Conservation (phyloP, 2,329 filamentous ascomycete species). For the Trichoderma breve region DNA sequence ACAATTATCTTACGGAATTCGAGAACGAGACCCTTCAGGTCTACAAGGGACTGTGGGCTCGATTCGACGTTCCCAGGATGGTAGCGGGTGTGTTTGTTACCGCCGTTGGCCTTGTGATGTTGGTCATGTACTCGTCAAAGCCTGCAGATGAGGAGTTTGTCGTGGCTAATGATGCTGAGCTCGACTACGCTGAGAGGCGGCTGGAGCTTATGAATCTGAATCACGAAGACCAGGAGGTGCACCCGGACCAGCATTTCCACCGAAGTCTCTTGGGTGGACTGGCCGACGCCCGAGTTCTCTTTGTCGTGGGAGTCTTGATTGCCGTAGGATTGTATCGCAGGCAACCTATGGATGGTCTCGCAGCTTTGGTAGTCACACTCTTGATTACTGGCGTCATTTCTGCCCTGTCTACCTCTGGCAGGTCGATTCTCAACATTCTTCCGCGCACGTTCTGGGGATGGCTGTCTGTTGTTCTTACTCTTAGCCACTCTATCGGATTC, state of each 20-base stretch:
- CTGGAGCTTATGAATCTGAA: constrained; percentile 48
- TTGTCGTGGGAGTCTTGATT: constrained; percentile 31
- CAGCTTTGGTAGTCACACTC: constrained; percentile 39
- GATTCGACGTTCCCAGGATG: constrained; percentile 89
- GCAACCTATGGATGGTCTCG: constrained; percentile 35
- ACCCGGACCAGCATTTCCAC: constrained; percentile 39
- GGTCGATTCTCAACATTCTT: constrained; percentile 52
- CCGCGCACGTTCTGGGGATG: constrained; percentile 86
- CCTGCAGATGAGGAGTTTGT: constrained; percentile 55
- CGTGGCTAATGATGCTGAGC: constrained; percentile 53
- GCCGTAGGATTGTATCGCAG: constrained; percentile 34
- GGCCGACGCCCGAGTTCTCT: constrained; percentile 36
- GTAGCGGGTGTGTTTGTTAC: constrained; percentile 72
- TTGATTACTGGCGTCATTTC: constrained; percentile 43
- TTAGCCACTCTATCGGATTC: constrained; percentile 89
- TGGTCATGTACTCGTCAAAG: constrained; percentile 70
- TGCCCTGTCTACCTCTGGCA: constrained; percentile 44
- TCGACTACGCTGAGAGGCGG: constrained; percentile 59
- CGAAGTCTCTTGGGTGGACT: constrained; percentile 36
- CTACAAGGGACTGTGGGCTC: constrained; percentile 85
- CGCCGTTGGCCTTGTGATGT: constrained; percentile 61
- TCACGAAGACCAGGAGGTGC: constrained; percentile 39
- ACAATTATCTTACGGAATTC: constrained; percentile 66
- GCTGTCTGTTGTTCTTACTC: constrained; percentile 74
- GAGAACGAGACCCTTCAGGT: constrained; percentile 74